phyloP scores from a whole-genome alignment of 768 basidiomycete genomes.

The Boletus rex-veris region DNA sequence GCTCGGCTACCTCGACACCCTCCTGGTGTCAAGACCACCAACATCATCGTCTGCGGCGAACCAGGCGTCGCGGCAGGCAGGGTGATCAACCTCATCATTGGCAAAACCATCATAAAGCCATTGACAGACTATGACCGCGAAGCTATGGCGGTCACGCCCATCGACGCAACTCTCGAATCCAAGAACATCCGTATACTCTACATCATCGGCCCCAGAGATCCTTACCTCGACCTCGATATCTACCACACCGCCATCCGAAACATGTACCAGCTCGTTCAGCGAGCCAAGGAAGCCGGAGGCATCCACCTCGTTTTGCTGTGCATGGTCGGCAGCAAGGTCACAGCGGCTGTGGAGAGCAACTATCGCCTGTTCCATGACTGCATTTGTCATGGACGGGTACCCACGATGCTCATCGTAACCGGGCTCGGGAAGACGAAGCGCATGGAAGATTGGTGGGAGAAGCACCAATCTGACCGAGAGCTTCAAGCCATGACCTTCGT shows the following conservation, averaged over 20 bases:
- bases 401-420: constrained; percentile 36
- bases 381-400: constrained; percentile 36
- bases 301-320: constrained; percentile 40
- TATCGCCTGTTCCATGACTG: constrained; percentile 36
- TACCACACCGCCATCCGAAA: constrained; percentile 22
- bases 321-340: constrained; percentile 38
- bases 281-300: constrained; percentile 25
- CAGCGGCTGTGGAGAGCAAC: constrained; percentile 32
- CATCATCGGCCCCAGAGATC: constrained; percentile 31
- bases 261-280: constrained; percentile 27
- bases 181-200: constrained; percentile 26
- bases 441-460: constrained; percentile 36
- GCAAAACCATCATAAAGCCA: constrained; percentile 15
- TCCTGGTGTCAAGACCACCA: constrained; percentile 23
- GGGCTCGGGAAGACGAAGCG: constrained; percentile 34
- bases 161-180: constrained; percentile 22
- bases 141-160: constrained; percentile 28
- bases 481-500: constrained; percentile 8
- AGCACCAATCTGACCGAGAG: constrained; percentile 12
- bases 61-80: constrained; percentile 31
- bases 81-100: constrained; percentile 28
- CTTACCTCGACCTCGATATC: constrained; percentile 17
- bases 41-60: constrained; percentile 43
- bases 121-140: constrained; percentile 28
- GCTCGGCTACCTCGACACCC: constrained; percentile 16